Evolutionary conservation across 495 filamentous ascomycete species (phyloP), one percentile per base, ranked within the genome.

Genomic region (Pyrenula aspistea): DNA sequence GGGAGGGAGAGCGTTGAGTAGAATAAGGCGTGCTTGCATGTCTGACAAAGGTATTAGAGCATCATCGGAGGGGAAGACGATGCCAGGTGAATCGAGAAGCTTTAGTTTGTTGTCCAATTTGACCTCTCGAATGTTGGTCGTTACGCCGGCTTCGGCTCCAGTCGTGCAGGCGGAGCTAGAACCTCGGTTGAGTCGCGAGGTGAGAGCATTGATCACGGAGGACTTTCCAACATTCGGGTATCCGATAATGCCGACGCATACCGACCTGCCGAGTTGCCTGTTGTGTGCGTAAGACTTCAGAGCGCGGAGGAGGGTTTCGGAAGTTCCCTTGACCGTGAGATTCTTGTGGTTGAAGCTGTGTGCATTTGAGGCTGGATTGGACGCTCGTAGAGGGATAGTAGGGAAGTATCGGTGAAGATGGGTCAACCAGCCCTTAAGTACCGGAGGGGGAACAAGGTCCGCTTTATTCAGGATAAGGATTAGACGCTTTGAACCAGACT

Each of bases 211-310:
- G 79, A 97, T 95, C 59, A 97, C 88, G 51, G 90, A 95, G 15
- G 89, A 95, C 71, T 97, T 97, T 68, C 92, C 92, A 59, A 96
- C 92, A 70, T 97, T 97, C 58, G 92, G 92, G 72, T 96, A 96
- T 49, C 92, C 92, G 64, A 97, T 91, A 51, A 97, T 86, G 61
- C 92, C 92, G 56, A 97, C 91, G 50, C 86, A 89, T 65, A 93
- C 83, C 54, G 91, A 84, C 51, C 92, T 86, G 75, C 94, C 94
- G 60, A 96, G 75, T 61, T 91, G 83, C 70, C 86, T 86, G 57
- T 79, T 77, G 57, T 87, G 81, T n/a, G 91, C 88, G 67, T 88
- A 96, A 24, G 86, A 82, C 75, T 97, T 97, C 51, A 97, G 82
- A 1, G 91, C 86, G 54, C 83, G 87, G 77, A 97, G 86, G n/a